Evolutionary conservation across 225 moss, liverwort and hornwort genomes (phyloP), one percentile per base, ranked within the genome.

Genomic region (Physcomitrellopsis africana): DNA sequence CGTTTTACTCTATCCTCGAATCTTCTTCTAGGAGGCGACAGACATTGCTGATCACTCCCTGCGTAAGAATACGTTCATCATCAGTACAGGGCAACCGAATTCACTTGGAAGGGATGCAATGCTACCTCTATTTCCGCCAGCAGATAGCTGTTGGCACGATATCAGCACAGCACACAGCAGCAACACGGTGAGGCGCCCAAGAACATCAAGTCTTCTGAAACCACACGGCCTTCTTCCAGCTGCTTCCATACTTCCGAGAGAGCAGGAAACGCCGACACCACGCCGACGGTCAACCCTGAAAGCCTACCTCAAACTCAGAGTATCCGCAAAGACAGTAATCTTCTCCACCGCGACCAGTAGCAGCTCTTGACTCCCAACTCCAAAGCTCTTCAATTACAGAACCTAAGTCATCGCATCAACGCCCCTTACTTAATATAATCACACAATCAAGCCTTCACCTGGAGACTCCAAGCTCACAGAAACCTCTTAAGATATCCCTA

Each of bases 81-180:
- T 15, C 14, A 3, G 19, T 13, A 23, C 11, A 10, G 0, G 11
- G 16, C 23, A 73, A 51, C 67, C 29, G 26, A 46, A 10, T 68
- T 4, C 4, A 11, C 1, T 12, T 19, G 2, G 10, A 20, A 12
- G 2, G 1, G 10, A 51, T 54, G 54, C 11, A 12, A 20, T 22
- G 48, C 68, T 64, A 45, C 84, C 84, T 85, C 74, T 63, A 2
- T 72, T 52, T 57, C 9, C 67, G 75, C 23, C 71, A 1, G 70
- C 67, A 23, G 45, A 13, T 6, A 27, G 29, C 7, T 26, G 63
- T 3, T 49, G 60, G 15, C 77, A 81, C 3, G 27, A 62, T 26
- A 32, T 29, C 62, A 62, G 13, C 7, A 63, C 69, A 37, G 45
- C 20, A 24, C 12, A 47, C 1, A 85, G 52, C 3, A 81, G 10